phyloP scores from a whole-genome alignment of 2,329 filamentous ascomycete genomes.

The Penicillium occitanis region DNA sequence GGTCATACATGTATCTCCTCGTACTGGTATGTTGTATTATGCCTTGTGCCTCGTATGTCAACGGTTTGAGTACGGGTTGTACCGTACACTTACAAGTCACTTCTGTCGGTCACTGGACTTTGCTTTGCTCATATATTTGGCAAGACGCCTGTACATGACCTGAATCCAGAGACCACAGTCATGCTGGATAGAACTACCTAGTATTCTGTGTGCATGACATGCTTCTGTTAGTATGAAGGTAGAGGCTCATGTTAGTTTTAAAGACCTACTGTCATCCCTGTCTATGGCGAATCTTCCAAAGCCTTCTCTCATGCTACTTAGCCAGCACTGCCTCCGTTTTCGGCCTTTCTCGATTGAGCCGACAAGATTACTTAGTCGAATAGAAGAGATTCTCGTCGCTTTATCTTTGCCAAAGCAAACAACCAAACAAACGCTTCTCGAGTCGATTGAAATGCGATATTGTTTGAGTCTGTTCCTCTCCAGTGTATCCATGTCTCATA shows the following conservation, averaged over 20 bases:
- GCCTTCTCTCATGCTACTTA: background rate
- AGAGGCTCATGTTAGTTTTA: background rate
- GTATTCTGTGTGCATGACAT: background rate
- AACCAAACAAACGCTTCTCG: background rate
- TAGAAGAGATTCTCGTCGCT: background rate
- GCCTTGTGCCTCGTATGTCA: background rate
- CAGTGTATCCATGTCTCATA: conserved; percentile 18
- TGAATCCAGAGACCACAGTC: background rate
- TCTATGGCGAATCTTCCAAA: background rate
- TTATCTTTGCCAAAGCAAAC: background rate
- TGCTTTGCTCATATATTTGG: background rate
- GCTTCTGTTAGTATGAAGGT: background rate
- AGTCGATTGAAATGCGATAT: background rate
- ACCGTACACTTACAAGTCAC: background rate
- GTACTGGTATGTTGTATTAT: background rate
- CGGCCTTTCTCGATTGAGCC: background rate
- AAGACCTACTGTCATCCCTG: background rate
- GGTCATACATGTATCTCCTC: background rate
- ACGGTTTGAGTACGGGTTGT: background rate
- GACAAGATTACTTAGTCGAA: background rate
- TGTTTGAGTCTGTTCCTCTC: background rate
- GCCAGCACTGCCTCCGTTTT: conserved; percentile 8
- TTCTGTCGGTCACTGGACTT: conserved; percentile 14
- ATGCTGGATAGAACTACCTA: background rate
- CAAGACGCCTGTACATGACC: background rate